Evolutionary conservation across 495 filamentous ascomycete species (phyloP).

Genomic region (Achaetomiella virescens): DNA sequence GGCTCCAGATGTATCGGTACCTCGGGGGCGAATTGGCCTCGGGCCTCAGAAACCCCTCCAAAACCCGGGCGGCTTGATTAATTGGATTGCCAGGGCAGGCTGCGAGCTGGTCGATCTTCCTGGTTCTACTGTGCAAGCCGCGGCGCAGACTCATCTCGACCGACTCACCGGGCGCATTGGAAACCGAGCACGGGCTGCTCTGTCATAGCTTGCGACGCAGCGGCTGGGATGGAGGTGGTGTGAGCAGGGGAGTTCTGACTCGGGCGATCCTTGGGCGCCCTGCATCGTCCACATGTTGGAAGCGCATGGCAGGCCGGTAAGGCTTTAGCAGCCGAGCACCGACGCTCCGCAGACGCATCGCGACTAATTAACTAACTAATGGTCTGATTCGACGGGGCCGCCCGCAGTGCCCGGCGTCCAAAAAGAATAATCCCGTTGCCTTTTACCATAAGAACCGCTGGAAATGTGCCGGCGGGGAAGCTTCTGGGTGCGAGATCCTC

Average conservation of each 20-base stretch:
- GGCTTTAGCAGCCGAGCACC: not conserved
- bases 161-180: too few species aligned
- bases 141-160: not conserved
- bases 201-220: too few species aligned
- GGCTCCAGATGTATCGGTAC: not conserved
- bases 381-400: not conserved
- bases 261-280: not conserved
- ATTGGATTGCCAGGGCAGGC: too few species aligned
- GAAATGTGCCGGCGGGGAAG: not conserved
- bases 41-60: not conserved
- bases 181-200: too few species aligned
- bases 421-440: conserved; percentile 1
- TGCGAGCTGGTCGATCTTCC: too few species aligned
- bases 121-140: too few species aligned
- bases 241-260: not conserved
- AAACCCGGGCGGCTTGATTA: too few species aligned
- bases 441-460: not conserved
- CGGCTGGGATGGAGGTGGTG: not conserved
- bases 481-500: not conserved
- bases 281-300: not conserved
- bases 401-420: not conserved
- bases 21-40: not conserved
- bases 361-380: not conserved
- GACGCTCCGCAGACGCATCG: not conserved
- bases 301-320: not conserved